Conservation (phyloP, 495 filamentous ascomycete genomes). For the Podospora comata region DNA sequence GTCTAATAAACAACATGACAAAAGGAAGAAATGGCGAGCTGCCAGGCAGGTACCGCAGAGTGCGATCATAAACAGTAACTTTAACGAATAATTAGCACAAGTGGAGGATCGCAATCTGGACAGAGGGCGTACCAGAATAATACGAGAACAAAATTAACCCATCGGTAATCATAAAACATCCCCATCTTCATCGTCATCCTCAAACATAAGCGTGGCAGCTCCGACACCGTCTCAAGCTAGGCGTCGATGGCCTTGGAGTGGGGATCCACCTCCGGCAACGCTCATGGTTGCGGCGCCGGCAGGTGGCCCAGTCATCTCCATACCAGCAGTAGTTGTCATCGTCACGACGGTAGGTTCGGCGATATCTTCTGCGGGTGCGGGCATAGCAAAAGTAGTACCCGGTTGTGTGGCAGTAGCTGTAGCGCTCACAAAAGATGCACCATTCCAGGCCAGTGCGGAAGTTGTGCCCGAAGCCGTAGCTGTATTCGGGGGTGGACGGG, state of each 20-base stretch:
- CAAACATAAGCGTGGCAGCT: neutral
- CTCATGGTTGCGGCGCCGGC: slow-evolving; percentile 5
- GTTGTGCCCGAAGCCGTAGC: neutral
- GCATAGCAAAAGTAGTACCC: neutral
- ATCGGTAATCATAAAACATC: neutral
- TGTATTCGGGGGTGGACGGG: neutral
- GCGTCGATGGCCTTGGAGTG: neutral
- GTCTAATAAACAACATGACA: no score
- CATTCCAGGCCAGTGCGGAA: neutral
- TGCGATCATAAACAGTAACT: neutral
- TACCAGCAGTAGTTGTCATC: slow-evolving; percentile 1
- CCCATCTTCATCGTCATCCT: neutral
- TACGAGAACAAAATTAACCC: neutral
- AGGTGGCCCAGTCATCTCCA: neutral
- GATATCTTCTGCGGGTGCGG: neutral
- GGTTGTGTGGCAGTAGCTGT: neutral
- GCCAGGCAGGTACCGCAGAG: no score
- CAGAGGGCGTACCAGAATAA: neutral
- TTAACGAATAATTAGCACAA: neutral
- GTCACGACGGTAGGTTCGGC: neutral
- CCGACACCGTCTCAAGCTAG: neutral
- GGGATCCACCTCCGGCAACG: neutral
- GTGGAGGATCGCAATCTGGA: neutral
- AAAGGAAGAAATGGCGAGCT: no score
- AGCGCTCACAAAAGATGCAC: neutral